Evolutionary conservation across 768 basidiomycete species (phyloP), one percentile per base, ranked within the genome.

Genomic region (Infundibulicybe gibba): DNA sequence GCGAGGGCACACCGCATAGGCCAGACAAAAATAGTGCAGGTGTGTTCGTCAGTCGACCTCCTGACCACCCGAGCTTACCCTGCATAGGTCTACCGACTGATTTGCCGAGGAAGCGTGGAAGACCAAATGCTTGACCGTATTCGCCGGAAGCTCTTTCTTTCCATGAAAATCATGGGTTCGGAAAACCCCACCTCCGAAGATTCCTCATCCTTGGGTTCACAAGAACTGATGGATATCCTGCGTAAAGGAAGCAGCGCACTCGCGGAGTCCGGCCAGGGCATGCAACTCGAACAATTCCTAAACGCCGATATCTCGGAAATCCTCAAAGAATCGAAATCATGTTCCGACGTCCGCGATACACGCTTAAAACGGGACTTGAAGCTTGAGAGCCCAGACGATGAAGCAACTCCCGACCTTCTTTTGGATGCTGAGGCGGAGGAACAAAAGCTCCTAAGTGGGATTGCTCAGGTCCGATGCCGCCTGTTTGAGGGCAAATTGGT

Each of bases 1-100:
- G 90, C 90, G 17, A 75, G 90, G 35, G 90, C 90, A 0, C 90
- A 91, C 61, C 79, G 90, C 9, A 86, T 88, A 45, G 87, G 87
- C 5, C 87, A 89, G 60, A 86, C 77, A 43, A 86, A 85, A 56
- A 67, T 68, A 19, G 87, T 89, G 49, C 79, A 85, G 61, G 80
- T 80, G 55, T 16, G 31, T 16, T 12, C 2, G 14, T 32, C 32
- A 8, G 30, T 39, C 20, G 17, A n/a, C 32, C 33, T 14, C 25
- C 25, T 8, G 8, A 44, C 47, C 47, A 15, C 48, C 14, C n/a
- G n/a, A 17, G 16, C 47, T 42, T 31, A 31, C 38, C 33, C 17
- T 16, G n/a, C 39, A 2, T 49, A 80, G 79, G 85, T 88, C 1
- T 83, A 84, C 57, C 76, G 85, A 19, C 64, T 89, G 30, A 81